phyloP scores from a whole-genome alignment of 1,284 basidiomycete species.

The Afroboletus lepidellus region DNA sequence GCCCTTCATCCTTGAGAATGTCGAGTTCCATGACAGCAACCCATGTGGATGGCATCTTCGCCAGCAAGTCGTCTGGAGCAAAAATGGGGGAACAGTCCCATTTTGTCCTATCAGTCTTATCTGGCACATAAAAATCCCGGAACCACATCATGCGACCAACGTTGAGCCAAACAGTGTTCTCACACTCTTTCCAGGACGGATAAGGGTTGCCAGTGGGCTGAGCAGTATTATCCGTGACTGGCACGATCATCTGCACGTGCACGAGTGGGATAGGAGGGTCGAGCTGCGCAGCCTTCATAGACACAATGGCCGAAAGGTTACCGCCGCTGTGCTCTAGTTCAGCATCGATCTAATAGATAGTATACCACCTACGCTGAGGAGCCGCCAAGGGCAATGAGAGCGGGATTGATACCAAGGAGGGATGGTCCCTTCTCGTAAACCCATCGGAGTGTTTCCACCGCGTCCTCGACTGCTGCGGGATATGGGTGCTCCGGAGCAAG shows the following conservation, averaged over 20 bases:
- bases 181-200: slow-evolving; percentile 49
- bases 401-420: slow-evolving; percentile 40
- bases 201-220: slow-evolving; percentile 35
- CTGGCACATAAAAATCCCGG: slow-evolving; percentile 48
- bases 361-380: slow-evolving; percentile 44
- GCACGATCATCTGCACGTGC: slow-evolving; percentile 48
- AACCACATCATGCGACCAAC: slow-evolving; percentile 55
- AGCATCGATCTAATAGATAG: neutral
- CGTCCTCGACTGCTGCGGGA: slow-evolving; percentile 59
- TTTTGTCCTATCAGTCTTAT: slow-evolving; percentile 41
- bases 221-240: slow-evolving; percentile 36
- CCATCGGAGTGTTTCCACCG: slow-evolving; percentile 52
- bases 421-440: slow-evolving; percentile 39
- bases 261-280: slow-evolving; percentile 42
- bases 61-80: slow-evolving; percentile 47
- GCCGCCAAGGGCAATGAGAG: slow-evolving; percentile 51
- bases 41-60: slow-evolving; percentile 44
- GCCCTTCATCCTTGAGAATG: slow-evolving; percentile 52
- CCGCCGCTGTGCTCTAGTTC: slow-evolving; percentile 41
- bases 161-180: slow-evolving; percentile 45
- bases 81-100: slow-evolving; percentile 54
- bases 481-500: slow-evolving; percentile 60
- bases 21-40: slow-evolving; percentile 53
- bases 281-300: slow-evolving; percentile 45
- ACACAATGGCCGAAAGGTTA: slow-evolving; percentile 50